Evolutionary conservation across 352 stramenopile species (phyloP), one percentile per base, ranked within the genome.

Genomic region (Phytophthora lateralis): DNA sequence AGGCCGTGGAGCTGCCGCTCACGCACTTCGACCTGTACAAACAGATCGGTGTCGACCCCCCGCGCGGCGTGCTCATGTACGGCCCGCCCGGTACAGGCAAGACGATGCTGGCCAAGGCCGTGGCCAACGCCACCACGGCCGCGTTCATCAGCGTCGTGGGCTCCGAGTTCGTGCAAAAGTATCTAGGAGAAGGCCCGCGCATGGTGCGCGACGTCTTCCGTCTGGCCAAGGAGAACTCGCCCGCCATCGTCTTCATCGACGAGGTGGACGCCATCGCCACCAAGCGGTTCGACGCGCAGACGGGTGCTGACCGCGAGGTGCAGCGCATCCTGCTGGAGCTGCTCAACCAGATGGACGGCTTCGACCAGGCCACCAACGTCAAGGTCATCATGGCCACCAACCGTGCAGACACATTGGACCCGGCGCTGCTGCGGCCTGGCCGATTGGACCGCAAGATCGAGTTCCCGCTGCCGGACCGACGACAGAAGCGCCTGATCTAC

Each of bases 341-440:
- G 41, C 80, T 99, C 10, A 99, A 99, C 85, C 98, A 99, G 75
- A 99, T 99, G 97, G 98, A 99, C 82, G 98, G 98, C 24, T 99
- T 99, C 63, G 98, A 99, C 80, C 97, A 99, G 78, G 96, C 91
- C 39, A 99, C 97, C 29, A 99, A 99, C 80, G 97, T 99, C 69
- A 99, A 99, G 85, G 97, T 99, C 30, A 99, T 99, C 69, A 99
- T 99, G 97, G 98, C 98, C 3, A 99, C 98, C 0, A 99, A 99
- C 82, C 89, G 98, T 8, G 95, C 97, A 12, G 98, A 99, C 72
- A 99, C 97, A 35, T 75, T 99, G 45, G 98, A 99, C 81, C 97
- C 98, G 30, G 98, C 98, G 24, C 82, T 99, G 52, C 82, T 99
- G 55, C 91, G 98, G 63, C 97, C 98, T 6, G 98, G 98, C 29